These are phyloP conservation scores for Teunomyces stri DNA, from an alignment of 805 yeast species.

Conservation along the genomic window DNA sequence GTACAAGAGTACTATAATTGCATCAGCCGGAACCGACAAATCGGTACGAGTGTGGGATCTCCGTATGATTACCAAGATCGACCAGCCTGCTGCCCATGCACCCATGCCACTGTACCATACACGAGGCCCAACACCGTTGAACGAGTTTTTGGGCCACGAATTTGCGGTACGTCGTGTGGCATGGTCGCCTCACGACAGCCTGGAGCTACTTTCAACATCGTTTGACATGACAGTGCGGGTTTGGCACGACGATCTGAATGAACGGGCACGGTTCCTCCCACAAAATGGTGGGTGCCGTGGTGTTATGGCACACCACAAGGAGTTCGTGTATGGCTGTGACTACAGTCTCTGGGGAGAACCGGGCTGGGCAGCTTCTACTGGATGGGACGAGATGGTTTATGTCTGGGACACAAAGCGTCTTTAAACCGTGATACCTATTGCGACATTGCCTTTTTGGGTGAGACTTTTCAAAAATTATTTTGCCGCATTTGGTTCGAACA, in stretches of 20 bases:
- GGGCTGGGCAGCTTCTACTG: conserved; percentile 92
- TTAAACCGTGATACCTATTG: conserved; percentile 1
- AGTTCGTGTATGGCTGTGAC: conserved; percentile 90
- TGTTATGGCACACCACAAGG: conserved; percentile 69
- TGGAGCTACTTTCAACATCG: conserved; percentile 68
- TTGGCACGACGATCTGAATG: conserved; percentile 74
- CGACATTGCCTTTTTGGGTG: neutral
- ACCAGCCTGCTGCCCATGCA: conserved; percentile 32
- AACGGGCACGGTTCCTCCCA: conserved; percentile 47
- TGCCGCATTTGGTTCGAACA: neutral
- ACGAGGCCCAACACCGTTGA: conserved; percentile 64
- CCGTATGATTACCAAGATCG: conserved; percentile 55
- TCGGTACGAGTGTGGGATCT: conserved; percentile 84
- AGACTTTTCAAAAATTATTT: neutral
- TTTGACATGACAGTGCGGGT: conserved; percentile 92
- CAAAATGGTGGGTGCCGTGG: conserved; percentile 50
- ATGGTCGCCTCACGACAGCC: conserved; percentile 88
- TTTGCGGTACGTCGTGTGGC: conserved; percentile 78
- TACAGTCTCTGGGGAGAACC: conserved; percentile 97
- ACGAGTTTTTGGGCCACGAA: conserved; percentile 82
- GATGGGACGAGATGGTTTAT: conserved; percentile 95
- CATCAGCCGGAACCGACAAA: conserved; percentile 92
- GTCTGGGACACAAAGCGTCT: conserved; percentile 73
- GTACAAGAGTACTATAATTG: conserved; percentile 73
- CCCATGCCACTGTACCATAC: conserved; percentile 42